Evolutionary conservation across 805 yeast species (phyloP).

Genomic region (Komagataella populi): DNA sequence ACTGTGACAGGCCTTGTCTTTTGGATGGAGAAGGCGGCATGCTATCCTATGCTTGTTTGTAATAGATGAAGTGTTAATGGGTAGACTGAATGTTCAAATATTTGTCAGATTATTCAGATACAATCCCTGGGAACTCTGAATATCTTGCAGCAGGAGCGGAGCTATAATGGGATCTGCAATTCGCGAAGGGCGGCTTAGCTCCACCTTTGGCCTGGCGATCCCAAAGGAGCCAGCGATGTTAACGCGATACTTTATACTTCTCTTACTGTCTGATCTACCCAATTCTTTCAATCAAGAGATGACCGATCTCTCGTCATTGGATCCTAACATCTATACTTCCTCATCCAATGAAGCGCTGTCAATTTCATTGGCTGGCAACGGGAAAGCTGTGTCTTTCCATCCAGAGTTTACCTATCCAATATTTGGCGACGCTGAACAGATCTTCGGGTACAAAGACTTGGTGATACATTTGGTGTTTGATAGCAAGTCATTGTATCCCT

Average conservation of each 20-base stretch:
- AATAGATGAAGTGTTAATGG: not conserved
- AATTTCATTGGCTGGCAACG: constrained; percentile 26
- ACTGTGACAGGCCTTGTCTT: not conserved
- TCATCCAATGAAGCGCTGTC: constrained; percentile 59
- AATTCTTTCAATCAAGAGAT: not conserved
- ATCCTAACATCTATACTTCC: constrained; percentile 61
- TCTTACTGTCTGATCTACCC: no score
- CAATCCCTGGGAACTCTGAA: not conserved
- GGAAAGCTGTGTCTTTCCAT: constrained; percentile 46
- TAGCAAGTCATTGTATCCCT: constrained; percentile 59
- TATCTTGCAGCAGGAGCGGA: not conserved
- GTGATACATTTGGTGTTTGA: constrained; percentile 56
- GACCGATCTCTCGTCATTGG: not conserved
- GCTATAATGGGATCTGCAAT: not conserved
- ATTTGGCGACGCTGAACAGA: constrained; percentile 81
- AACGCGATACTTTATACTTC: no score
- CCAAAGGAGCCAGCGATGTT: no score
- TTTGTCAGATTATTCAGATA: not conserved
- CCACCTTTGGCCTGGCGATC: not conserved
- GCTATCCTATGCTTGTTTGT: not conserved
- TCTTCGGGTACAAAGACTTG: constrained; percentile 71
- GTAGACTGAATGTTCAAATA: not conserved
- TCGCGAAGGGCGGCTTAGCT: not conserved
- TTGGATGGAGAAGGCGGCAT: not conserved
- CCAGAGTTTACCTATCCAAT: constrained; percentile 88